Percentiles rank a stretch among this genome's conserved stretches.
These are phyloP conservation scores for Termitomyces sp. DNA, from an alignment of 1,284 basidiomycete species.

Conservation along the genomic window DNA sequence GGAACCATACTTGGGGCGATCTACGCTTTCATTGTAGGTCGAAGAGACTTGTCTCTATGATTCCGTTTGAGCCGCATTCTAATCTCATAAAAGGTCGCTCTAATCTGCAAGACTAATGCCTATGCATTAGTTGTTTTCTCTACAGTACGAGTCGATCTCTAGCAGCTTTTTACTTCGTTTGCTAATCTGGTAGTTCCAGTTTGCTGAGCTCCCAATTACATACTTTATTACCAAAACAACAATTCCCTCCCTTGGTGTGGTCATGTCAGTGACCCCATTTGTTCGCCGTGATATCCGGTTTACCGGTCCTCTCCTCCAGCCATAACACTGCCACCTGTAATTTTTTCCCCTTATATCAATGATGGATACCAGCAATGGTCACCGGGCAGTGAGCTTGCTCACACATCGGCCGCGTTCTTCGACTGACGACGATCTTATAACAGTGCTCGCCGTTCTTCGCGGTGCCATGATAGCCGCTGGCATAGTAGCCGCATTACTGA, in stretches of 20 bases:
- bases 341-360: slow-evolving; percentile 35
- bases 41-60: background rate
- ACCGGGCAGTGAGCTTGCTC: slow-evolving; percentile 25
- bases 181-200: slow-evolving; percentile 19
- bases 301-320: slow-evolving; percentile 26
- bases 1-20: slow-evolving; percentile 42
- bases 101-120: slow-evolving; percentile 38
- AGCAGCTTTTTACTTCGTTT: background rate
- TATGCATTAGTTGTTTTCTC: slow-evolving; percentile 39
- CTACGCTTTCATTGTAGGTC: slow-evolving; percentile 41
- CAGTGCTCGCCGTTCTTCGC: slow-evolving; percentile 38
- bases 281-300: background rate
- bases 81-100: slow-evolving; percentile 29
- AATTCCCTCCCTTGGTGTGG: slow-evolving; percentile 39
- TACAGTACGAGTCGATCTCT: slow-evolving; percentile 27
- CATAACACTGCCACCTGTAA: slow-evolving; percentile 42
- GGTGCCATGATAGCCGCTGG: slow-evolving; percentile 40
- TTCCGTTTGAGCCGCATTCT: background rate
- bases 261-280: slow-evolving; percentile 32
- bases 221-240: slow-evolving; percentile 40
- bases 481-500: slow-evolving; percentile 39
- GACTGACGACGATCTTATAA: background rate
- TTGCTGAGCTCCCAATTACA: slow-evolving; percentile 41
- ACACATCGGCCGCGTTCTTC: background rate
- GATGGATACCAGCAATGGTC: slow-evolving; percentile 19